These are phyloP conservation scores for Gentiana dahurica DNA, from an alignment of 257 asterid species.

Conservation along the genomic window DNA sequence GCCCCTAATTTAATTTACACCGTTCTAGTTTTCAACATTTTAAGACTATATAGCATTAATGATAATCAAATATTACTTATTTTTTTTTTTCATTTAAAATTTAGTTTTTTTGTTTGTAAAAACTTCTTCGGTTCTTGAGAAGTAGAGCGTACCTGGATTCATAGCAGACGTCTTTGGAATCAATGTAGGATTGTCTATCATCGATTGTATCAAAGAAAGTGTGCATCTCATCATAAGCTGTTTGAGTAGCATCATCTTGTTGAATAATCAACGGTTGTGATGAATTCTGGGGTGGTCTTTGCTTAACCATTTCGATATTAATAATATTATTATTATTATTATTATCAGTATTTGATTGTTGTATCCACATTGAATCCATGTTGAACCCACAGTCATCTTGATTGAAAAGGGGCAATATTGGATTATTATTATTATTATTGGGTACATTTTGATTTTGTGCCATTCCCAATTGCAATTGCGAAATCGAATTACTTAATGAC, in stretches of 20 bases:
- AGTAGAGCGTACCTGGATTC: slow-evolving; percentile 44
- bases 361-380: slow-evolving; percentile 46
- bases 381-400: background rate
- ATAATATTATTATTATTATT: slow-evolving; percentile 19
- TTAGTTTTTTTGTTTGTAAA: no score
- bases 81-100: no score
- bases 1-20: no score
- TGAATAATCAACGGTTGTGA: slow-evolving; percentile 23
- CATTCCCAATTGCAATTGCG: slow-evolving; percentile 55
- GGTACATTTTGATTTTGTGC: slow-evolving; percentile 1
- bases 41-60: no score
- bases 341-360: slow-evolving; percentile 24
- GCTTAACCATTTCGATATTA: slow-evolving; percentile 18
- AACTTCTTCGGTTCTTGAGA: background rate
- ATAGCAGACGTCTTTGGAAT: slow-evolving; percentile 42
- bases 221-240: slow-evolving; percentile 53
- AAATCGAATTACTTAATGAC: slow-evolving; percentile 25
- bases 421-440: no score
- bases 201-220: slow-evolving; percentile 56
- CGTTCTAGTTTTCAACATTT: no score
- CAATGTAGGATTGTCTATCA: slow-evolving; percentile 60
- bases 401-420: no score
- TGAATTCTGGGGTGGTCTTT: slow-evolving; percentile 31
- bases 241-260: slow-evolving; percentile 26
- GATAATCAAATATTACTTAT: no score